A percentile compares a stretch with the other conserved stretches of the same genome.
These are phyloP conservation scores for Ilyonectria mors-panacis DNA, from an alignment of 2,329 filamentous ascomycete species.

Conservation along the genomic window DNA sequence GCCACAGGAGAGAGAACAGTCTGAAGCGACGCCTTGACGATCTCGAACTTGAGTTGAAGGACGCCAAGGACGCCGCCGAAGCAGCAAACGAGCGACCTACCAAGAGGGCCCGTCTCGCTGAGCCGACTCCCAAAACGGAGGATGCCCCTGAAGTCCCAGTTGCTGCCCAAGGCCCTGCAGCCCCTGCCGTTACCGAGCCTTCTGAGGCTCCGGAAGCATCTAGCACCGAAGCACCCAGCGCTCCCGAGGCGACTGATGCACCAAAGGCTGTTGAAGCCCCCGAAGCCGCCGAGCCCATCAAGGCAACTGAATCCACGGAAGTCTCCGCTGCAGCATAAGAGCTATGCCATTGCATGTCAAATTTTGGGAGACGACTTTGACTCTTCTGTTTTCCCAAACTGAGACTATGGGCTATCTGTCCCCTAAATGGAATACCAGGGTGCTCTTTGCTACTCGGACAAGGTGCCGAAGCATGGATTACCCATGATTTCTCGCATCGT, in stretches of 20 bases:
- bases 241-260: slow-evolving; percentile 27
- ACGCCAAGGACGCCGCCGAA: slow-evolving; percentile 36
- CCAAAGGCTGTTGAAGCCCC: slow-evolving; percentile 25
- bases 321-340: slow-evolving; percentile 34
- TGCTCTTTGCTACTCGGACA: slow-evolving; percentile 4
- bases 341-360: slow-evolving; percentile 21
- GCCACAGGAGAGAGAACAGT: slow-evolving; percentile 83
- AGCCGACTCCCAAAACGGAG: slow-evolving; percentile 36
- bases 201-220: not conserved
- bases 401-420: not conserved
- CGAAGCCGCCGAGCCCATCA: slow-evolving; percentile 21
- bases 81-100: slow-evolving; percentile 45
- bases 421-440: not conserved
- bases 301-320: slow-evolving; percentile 25
- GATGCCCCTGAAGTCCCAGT: slow-evolving; percentile 32
- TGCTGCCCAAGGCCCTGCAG: not conserved
- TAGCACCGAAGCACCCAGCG: not conserved
- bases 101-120: slow-evolving; percentile 48
- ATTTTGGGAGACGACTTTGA: slow-evolving; percentile 1
- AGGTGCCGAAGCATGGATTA: slow-evolving; percentile 28
- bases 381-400: not conserved
- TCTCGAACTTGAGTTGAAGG: slow-evolving; percentile 73
- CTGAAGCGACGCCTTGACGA: slow-evolving; percentile 88
- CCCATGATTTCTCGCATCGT: slow-evolving; percentile 35
- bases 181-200: not conserved